Conservation (phyloP, 331 rosid genomes). For the Pyracantha coccinea region DNA sequence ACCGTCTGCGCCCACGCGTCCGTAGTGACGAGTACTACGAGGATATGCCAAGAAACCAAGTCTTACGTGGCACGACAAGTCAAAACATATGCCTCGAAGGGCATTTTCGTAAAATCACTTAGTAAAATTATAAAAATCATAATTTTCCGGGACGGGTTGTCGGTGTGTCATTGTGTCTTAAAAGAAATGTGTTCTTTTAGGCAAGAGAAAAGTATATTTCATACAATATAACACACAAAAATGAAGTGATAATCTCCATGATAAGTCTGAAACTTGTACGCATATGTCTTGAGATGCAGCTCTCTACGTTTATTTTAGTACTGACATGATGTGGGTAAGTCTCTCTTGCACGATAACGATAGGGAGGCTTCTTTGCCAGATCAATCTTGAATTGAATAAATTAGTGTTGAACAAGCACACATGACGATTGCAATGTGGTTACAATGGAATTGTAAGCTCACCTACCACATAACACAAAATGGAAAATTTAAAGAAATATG, state of each 20-base stretch:
- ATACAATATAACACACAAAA: not conserved
- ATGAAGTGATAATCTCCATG: not conserved
- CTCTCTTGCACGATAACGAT: not conserved
- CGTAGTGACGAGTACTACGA: too few species aligned
- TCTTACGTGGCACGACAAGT: too few species aligned
- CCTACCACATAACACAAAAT: not conserved
- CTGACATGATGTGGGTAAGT: not conserved
- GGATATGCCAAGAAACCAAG: too few species aligned
- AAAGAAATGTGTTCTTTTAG: not conserved
- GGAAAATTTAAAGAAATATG: not conserved
- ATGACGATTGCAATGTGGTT: not conserved
- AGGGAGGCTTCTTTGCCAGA: not conserved
- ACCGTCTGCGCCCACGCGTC: too few species aligned
- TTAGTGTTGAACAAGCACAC: not conserved
- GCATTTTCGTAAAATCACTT: too few species aligned
- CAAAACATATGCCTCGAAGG: too few species aligned
- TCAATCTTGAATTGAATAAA: not conserved
- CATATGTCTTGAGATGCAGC: too few species aligned
- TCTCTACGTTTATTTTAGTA: not conserved
- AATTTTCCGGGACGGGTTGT: too few species aligned
- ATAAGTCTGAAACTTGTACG: not conserved
- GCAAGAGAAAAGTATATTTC: too few species aligned
- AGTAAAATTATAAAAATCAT: too few species aligned
- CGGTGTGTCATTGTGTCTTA: not conserved
- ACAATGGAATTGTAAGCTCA: not conserved